Percentiles rank a stretch among this genome's conserved stretches.
Conservation (phyloP, 2,329 filamentous ascomycete genomes). For the Plectosphaerella plurivora region DNA sequence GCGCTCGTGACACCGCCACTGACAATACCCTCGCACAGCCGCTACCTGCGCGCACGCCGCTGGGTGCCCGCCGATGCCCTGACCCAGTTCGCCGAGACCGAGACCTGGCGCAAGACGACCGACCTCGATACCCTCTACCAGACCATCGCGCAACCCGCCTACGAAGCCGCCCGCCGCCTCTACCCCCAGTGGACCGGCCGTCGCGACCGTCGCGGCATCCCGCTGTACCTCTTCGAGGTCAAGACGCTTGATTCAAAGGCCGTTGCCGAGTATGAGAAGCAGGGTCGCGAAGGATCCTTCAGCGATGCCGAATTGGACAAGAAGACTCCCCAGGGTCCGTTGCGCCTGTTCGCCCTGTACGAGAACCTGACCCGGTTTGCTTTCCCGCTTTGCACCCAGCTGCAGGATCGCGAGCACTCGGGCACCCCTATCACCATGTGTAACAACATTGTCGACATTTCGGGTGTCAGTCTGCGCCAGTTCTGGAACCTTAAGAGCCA, state of each 20-base stretch:
- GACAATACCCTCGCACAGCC: constrained; percentile 43
- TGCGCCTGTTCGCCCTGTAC: constrained; percentile 88
- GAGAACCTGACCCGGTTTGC: constrained; percentile 87
- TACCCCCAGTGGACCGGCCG: constrained; percentile 95
- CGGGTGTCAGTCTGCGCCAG: constrained; percentile 80
- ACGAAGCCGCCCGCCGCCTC: constrained; percentile 75
- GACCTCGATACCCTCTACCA: constrained; percentile 75
- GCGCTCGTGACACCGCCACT: not conserved
- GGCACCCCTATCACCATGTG: constrained; percentile 87
- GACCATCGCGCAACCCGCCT: constrained; percentile 80
- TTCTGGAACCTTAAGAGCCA: constrained; percentile 94
- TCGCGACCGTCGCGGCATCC: constrained; percentile 84
- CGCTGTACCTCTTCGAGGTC: constrained; percentile 88
- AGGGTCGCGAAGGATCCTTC: constrained; percentile 49
- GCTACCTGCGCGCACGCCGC: constrained; percentile 79
- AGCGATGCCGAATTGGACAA: constrained; percentile 60
- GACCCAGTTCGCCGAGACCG: constrained; percentile 81
- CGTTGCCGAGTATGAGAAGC: constrained; percentile 72
- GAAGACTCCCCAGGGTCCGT: constrained; percentile 67
- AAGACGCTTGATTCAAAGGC: constrained; percentile 77
- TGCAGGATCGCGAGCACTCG: constrained; percentile 65
- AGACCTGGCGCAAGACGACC: constrained; percentile 80
- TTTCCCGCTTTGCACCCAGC: constrained; percentile 76
- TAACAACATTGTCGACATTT: constrained; percentile 94
- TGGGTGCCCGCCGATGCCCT: constrained; percentile 76